phyloP scores from a whole-genome alignment of 352 stramenopile species.

The Globisporangium canariense region DNA sequence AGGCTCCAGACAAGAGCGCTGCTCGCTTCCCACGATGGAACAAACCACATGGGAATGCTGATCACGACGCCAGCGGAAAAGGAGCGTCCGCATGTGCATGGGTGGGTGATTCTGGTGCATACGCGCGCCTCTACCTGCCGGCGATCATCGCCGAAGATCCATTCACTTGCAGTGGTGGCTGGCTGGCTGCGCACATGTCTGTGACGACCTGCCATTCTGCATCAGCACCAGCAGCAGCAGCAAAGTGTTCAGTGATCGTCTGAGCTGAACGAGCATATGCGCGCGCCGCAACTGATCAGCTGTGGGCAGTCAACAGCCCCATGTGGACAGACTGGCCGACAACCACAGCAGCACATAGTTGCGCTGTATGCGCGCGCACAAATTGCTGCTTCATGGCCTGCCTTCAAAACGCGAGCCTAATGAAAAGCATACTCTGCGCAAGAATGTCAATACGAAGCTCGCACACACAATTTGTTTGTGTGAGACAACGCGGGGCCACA shows the following conservation, averaged over 20 bases:
- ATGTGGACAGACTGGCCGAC: background rate
- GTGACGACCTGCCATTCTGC: background rate
- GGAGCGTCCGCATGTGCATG: background rate
- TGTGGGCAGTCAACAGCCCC: background rate
- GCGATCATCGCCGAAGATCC: background rate
- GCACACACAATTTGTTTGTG: no score
- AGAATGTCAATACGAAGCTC: no score
- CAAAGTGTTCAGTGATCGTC: background rate
- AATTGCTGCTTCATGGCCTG: no score
- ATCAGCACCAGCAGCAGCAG: no score
- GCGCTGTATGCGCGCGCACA: background rate
- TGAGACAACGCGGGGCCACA: no score
- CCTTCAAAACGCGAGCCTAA: no score
- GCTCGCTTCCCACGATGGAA: background rate
- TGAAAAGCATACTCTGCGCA: no score
- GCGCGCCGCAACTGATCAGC: background rate
- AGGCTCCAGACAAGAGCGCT: no score
- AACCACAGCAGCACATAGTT: background rate
- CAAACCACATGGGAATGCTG: background rate
- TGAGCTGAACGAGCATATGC: background rate
- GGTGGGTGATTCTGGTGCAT: background rate
- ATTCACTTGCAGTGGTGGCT: background rate
- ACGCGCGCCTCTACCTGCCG: background rate
- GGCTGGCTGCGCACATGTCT: background rate
- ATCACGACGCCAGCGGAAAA: background rate